Base-by-base conservation (phyloP, 805 yeast genomes). In the Nakazawaea laoshanensis region DNA sequence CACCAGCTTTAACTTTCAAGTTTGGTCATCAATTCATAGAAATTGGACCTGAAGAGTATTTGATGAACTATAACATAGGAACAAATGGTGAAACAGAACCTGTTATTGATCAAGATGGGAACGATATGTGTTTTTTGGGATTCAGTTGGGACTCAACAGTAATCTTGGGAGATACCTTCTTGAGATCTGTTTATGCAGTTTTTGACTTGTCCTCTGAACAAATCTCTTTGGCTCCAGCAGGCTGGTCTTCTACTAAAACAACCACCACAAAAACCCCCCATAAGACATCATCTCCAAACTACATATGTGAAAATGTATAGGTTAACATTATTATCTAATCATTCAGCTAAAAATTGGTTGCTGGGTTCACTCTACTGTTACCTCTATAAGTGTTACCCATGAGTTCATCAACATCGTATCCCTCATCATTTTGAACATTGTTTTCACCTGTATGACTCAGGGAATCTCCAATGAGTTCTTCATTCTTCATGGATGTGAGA, bases 111-210 rank as follows among this genome's bases (percentile, higher is more conserved):
- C 21, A 19, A 9, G 16, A 29, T 4, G 42, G 42, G 2, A 15
- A 29, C 3, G 35, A 35, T 19, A 11, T 38, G 9, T 49, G 57
- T 34, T 45, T 47, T 16, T 36, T 49, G 7, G 33, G 37, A 39
- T n/a, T 42, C 43, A 10, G 42, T 36, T 1, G 6, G 33, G 35
- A 33, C 13, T 50, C 45, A 25, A 14, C 36, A 11, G 47, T 57
- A 12, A 62, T 77, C 35, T 58, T 82, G 23, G 92, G 92, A 8
- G 87, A 78, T 48, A 66, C 70, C 29, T 70, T 81, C 47, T 54
- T 82, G 41, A 62, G 83, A 34, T 65, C 70, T 37, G 77, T 78
- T 2, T 80, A 77, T 50, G 63, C 74, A 18, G 84, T 77, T 11
- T 77, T 68, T 51, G 80, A 81, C 50, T 54, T 77, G 32, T 83